Conservation (phyloP, 306 rosid species). For the Cucurbita maxima region DNA sequence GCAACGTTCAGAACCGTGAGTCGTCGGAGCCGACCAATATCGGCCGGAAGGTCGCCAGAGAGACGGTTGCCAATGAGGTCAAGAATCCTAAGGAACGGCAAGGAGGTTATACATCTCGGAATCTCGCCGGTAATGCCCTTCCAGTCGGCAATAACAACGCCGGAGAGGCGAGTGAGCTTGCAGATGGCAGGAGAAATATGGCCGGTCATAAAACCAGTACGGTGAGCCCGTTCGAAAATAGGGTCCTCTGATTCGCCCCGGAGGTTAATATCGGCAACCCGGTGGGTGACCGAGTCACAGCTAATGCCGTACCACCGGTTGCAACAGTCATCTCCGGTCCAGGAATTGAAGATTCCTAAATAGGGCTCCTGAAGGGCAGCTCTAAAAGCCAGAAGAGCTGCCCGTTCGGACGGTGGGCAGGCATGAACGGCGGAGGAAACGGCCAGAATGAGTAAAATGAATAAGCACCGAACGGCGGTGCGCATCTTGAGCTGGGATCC, state of each 20-base stretch:
- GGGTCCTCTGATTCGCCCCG: constrained; percentile 88
- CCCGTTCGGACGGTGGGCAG: constrained; percentile 66
- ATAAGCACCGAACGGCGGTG: background rate
- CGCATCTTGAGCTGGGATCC: constrained; percentile 15
- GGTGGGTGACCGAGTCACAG: constrained; percentile 47
- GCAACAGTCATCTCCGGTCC: constrained; percentile 82
- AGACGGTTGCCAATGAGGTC: constrained; percentile 71
- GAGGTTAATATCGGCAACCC: constrained; percentile 83
- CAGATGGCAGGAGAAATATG: constrained; percentile 60
- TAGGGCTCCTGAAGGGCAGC: constrained; percentile 54
- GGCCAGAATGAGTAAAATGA: background rate
- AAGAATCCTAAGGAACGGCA: constrained; percentile 71
- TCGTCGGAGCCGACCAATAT: constrained; percentile 42
- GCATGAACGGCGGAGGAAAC: constrained; percentile 14
- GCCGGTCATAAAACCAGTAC: constrained; percentile 84
- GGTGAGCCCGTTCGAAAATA: constrained; percentile 31
- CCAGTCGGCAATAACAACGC: constrained; percentile 80
- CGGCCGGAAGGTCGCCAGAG: constrained; percentile 43
- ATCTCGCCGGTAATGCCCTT: constrained; percentile 82
- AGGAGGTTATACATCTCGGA: constrained; percentile 46
- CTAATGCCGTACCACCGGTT: constrained; percentile 72
- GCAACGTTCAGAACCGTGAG: constrained; percentile 74
- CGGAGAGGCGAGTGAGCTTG: constrained; percentile 48
- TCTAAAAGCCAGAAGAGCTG: constrained; percentile 53
- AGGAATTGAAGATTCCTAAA: constrained; percentile 59